Evolutionary conservation across 352 stramenopile species (phyloP).

Genomic region (Pythium coloratum): DNA sequence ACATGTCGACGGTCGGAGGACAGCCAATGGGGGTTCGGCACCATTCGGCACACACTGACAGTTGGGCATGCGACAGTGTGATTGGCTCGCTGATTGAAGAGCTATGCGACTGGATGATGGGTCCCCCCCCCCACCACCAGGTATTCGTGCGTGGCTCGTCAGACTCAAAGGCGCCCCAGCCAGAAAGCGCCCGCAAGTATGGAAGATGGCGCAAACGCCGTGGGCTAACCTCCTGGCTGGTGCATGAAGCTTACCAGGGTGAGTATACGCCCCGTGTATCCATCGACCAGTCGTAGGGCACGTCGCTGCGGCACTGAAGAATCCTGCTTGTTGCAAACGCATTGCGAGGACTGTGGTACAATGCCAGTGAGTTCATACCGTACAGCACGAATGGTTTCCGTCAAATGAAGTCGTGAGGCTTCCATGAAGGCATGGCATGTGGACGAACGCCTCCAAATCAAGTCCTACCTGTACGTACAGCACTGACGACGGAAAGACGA

Average conservation of each 20-base stretch:
- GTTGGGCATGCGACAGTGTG: slow-evolving; percentile 6
- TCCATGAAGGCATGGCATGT: too few relatives aligned
- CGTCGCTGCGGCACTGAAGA: too few relatives aligned
- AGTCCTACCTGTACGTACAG: not conserved
- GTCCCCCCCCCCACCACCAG: not conserved
- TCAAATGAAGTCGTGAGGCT: too few relatives aligned
- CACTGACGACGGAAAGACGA: not conserved
- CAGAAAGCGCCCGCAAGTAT: too few relatives aligned
- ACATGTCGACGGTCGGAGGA: not conserved
- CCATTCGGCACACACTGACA: slow-evolving; percentile 12
- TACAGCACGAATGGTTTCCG: too few relatives aligned
- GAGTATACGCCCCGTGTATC: too few relatives aligned
- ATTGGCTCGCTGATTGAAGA: slow-evolving; percentile 24
- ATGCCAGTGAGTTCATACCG: too few relatives aligned
- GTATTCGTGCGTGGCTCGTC: not conserved
- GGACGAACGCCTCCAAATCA: too few relatives aligned
- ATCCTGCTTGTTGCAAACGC: too few relatives aligned
- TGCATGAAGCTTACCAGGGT: not conserved
- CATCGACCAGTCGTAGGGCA: too few relatives aligned
- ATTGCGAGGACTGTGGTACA: too few relatives aligned
- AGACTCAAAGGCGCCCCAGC: not conserved
- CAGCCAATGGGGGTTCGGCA: slow-evolving; percentile 16
- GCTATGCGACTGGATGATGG: not conserved
- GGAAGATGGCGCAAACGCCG: not conserved
- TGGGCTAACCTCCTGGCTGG: not conserved